Evolutionary conservation across 2,329 filamentous ascomycete species (phyloP), one percentile per base, ranked within the genome.

Genomic region (Trichoderma polysporum): DNA sequence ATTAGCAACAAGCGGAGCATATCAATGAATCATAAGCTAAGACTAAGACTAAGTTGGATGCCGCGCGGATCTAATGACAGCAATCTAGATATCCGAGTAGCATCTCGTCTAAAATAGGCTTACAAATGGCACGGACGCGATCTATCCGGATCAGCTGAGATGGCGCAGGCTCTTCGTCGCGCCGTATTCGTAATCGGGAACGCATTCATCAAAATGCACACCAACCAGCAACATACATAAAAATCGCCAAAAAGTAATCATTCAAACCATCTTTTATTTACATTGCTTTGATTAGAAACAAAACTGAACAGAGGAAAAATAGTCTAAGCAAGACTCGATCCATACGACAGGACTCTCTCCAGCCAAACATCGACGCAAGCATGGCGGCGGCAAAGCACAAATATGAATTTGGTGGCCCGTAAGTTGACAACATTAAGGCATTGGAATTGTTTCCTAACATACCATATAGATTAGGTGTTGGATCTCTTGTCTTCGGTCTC

Each of bases 401-500:
- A 0, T 78, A 78, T 47, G 76, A 77, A 54, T 77, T 77, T 15
- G 76, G 76, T 35, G 76, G 76, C 68, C 76, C 76, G 76, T 77
- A 65, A 73, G 76, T 75, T 35, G 22, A 52, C 25, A 29, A 15
- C 8, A 9, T 37, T 15, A 29, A 9, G 12, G 17, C 29, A 19
- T 12, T 15, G 0, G 3, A 15, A 41, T 65, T 19, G 22, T 10
- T 7, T 8, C 25, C 50, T 64, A 37, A 39, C 2, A 4, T 12
- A 10, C 13, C 0, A 31, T 29, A 2, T 27, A 94, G 92, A 53
- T 81, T 89, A 57, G 93, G 92, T 66, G 91, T 91, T 29, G 84
- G 88, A 29, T 85, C 81, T 59, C 91, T 97, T 71, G 90, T 90
- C 22, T 90, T 94, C 72, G 90, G 90, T 57, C 86, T 97, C 1